Evolutionary conservation across 768 basidiomycete species (phyloP).

Genomic region (Lyophyllum semitale): DNA sequence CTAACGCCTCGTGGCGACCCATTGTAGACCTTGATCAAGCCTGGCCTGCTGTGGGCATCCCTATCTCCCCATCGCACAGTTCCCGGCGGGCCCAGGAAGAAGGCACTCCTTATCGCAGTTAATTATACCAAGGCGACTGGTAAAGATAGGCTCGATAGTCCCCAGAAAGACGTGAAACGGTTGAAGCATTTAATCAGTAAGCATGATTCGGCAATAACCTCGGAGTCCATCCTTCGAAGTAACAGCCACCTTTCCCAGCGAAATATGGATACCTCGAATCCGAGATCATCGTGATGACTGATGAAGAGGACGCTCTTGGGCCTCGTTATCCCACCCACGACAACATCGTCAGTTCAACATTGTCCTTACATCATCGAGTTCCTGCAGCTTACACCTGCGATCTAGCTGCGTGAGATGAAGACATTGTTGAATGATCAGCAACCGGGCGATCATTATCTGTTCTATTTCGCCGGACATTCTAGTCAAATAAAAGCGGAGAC

Average conservation of each 20-base stretch:
- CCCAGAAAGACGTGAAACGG: background rate
- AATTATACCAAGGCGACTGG: background rate
- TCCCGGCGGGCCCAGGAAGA: background rate
- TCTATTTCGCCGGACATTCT: background rate
- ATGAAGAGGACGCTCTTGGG: background rate
- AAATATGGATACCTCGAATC: background rate
- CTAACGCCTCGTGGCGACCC: background rate
- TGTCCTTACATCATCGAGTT: background rate
- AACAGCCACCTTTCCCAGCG: background rate
- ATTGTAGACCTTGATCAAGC: background rate
- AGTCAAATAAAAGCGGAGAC: background rate
- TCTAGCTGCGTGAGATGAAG: background rate
- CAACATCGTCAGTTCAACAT: conserved; percentile 1
- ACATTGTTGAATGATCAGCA: background rate
- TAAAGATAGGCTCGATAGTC: background rate
- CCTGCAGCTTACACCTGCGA: background rate
- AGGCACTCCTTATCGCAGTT: conserved; percentile 7
- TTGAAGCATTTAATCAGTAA: conserved; percentile 1
- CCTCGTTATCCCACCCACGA: background rate
- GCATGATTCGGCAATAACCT: background rate
- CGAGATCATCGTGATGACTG: conserved; percentile 1
- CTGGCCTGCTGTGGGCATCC: background rate
- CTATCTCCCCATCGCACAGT: background rate
- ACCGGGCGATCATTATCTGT: background rate
- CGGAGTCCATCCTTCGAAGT: too few species aligned